These are phyloP conservation scores for Akebia trifoliata DNA, from an alignment of 164 flowering plant species.

Conservation along the genomic window DNA sequence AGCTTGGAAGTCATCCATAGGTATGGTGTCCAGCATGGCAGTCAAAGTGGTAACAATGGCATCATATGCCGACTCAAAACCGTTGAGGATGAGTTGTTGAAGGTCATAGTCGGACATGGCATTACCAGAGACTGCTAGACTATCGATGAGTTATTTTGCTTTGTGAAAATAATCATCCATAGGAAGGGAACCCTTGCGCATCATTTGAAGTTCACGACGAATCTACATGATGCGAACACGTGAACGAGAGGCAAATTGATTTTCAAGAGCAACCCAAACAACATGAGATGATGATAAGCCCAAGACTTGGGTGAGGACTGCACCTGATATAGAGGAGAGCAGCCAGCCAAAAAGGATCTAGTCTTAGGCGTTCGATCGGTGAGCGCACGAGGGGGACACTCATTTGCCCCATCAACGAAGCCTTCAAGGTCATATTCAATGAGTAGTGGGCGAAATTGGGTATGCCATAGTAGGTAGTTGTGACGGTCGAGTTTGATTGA, in stretches of 20 bases:
- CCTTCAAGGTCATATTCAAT: conserved; percentile 3
- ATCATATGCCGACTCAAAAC: background rate
- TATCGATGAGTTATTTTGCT: background rate
- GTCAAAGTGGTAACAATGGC: conserved; percentile 5
- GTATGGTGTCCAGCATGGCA: background rate
- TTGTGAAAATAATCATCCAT: background rate
- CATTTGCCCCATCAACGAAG: conserved; percentile 6
- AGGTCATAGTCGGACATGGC: background rate
- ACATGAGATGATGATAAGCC: background rate
- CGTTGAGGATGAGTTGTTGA: background rate
- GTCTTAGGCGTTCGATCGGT: background rate
- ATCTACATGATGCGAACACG: background rate
- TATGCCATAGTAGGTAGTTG: background rate
- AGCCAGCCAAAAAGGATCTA: background rate
- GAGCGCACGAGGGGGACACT: background rate
- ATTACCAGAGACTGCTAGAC: background rate
- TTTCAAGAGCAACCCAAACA: background rate
- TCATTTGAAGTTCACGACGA: background rate
- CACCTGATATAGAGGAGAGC: background rate
- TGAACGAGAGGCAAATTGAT: background rate
- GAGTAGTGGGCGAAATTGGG: background rate
- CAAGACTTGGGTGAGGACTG: background rate
- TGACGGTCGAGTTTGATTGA: background rate
- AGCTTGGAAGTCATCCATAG: conserved; percentile 3
- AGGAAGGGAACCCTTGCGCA: background rate